A percentile compares a stretch with the other conserved stretches of the same genome.
phyloP scores from a whole-genome alignment of 2,329 filamentous ascomycete species.

The Podosphaera xanthii region DNA sequence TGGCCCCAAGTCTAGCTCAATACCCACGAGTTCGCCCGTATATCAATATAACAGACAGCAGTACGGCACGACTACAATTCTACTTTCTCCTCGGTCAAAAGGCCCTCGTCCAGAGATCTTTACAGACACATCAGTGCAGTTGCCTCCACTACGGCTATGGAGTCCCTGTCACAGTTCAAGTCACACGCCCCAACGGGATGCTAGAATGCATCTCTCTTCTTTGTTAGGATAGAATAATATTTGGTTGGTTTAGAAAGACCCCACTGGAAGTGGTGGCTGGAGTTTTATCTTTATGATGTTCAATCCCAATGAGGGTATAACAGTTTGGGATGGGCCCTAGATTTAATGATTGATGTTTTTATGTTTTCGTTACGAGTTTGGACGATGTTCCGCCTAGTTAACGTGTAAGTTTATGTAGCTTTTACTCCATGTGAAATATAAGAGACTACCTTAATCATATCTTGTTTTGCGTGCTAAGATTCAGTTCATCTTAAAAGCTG shows the following conservation, averaged over 20 bases:
- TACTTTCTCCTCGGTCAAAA: background rate
- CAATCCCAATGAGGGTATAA: background rate
- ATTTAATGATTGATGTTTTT: background rate
- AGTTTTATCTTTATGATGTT: background rate
- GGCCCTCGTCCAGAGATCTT: background rate
- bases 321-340: background rate
- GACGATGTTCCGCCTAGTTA: background rate
- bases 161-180: slow-evolving; percentile 3
- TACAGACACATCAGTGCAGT: slow-evolving; percentile 7
- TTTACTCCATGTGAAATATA: background rate
- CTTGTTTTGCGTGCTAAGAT: no score
- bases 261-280: background rate
- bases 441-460: background rate
- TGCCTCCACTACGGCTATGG: slow-evolving; percentile 12
- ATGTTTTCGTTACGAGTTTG: background rate
- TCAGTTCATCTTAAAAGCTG: no score
- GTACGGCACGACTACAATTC: background rate
- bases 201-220: slow-evolving; percentile 15
- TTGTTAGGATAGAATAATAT: slow-evolving; percentile 9
- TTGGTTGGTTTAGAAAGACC: background rate
- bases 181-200: slow-evolving; percentile 9
- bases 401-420: background rate
- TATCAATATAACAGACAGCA: background rate
- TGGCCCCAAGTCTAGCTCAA: background rate
- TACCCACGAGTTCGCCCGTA: background rate